Evolutionary conservation across 2,329 filamentous ascomycete species (phyloP).

Genomic region (Cryphonectria parasitica): DNA sequence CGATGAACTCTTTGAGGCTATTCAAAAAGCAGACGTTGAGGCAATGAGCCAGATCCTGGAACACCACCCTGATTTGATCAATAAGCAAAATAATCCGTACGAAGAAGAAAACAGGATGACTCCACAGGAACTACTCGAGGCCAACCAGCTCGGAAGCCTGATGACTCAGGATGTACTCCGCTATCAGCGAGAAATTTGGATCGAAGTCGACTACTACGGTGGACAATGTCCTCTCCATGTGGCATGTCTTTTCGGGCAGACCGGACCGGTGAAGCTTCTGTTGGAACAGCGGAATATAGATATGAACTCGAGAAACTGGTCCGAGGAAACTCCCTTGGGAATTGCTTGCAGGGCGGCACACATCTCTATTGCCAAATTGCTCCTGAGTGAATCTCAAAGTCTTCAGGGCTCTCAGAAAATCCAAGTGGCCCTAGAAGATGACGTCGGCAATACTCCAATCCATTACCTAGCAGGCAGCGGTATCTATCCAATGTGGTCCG

Average conservation of each 20-base stretch:
- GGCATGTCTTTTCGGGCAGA: neutral
- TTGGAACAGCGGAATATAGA: neutral
- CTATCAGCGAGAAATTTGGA: neutral
- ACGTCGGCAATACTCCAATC: neutral
- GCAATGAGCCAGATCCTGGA: neutral
- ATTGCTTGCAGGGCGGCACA: conserved; percentile 15
- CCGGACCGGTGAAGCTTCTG: neutral
- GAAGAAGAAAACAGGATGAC: neutral
- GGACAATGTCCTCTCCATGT: neutral
- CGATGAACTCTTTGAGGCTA: neutral
- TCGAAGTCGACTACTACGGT: neutral
- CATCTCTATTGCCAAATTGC: conserved; percentile 3
- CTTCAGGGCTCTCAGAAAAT: neutral
- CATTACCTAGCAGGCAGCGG: neutral
- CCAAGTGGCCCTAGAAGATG: neutral
- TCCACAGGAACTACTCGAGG: neutral
- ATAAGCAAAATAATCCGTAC: neutral
- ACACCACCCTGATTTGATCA: neutral
- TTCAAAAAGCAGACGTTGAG: neutral
- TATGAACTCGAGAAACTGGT: conserved; percentile 11
- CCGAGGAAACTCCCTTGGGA: conserved; percentile 1
- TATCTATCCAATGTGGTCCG: neutral
- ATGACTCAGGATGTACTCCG: neutral
- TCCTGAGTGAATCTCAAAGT: neutral
- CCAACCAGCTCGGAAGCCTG: neutral